Percentiles rank a stretch among this genome's conserved stretches.
Evolutionary conservation across 805 yeast species (phyloP).

Genomic region (Saccharomyces cerevisiae): DNA sequence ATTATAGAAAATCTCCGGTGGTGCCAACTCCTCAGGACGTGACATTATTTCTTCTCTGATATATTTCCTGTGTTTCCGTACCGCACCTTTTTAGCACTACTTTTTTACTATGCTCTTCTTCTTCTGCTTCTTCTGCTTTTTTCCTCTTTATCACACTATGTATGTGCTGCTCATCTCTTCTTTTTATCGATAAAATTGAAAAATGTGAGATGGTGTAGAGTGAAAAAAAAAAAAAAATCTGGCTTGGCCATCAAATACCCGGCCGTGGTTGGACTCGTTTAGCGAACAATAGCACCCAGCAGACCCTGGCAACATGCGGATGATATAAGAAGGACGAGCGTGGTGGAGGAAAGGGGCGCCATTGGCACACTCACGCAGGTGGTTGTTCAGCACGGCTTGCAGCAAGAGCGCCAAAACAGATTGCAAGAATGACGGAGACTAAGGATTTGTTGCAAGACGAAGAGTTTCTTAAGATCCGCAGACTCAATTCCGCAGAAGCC

Average conservation of each 20-base stretch:
- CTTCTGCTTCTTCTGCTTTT: no score
- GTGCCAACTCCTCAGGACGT: conserved; percentile 93
- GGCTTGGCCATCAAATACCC: not conserved
- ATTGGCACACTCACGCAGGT: not conserved
- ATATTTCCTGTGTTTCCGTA: no score
- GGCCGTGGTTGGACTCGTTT: not conserved
- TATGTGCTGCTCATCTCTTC: not conserved
- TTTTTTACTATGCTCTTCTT: not conserved
- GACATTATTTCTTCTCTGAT: conserved; percentile 47
- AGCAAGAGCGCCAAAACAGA: not conserved
- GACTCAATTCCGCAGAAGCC: conserved; percentile 16
- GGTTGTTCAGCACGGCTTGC: not conserved
- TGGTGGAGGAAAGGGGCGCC: conserved; percentile 7
- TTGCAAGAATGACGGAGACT: conserved; percentile 1
- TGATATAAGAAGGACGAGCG: not conserved
- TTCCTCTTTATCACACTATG: not conserved
- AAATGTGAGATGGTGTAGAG: not conserved
- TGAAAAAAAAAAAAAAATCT: not conserved
- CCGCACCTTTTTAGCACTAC: not conserved
- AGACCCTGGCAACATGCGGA: conserved; percentile 8
- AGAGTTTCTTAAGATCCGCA: conserved; percentile 19
- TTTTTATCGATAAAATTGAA: not conserved
- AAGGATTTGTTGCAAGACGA: conserved; percentile 19
- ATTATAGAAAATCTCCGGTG: conserved; percentile 91
- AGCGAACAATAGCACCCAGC: conserved; percentile 3